phyloP scores from a whole-genome alignment of 2,329 filamentous ascomycete genomes.

The Gliomastix tumulicola region DNA sequence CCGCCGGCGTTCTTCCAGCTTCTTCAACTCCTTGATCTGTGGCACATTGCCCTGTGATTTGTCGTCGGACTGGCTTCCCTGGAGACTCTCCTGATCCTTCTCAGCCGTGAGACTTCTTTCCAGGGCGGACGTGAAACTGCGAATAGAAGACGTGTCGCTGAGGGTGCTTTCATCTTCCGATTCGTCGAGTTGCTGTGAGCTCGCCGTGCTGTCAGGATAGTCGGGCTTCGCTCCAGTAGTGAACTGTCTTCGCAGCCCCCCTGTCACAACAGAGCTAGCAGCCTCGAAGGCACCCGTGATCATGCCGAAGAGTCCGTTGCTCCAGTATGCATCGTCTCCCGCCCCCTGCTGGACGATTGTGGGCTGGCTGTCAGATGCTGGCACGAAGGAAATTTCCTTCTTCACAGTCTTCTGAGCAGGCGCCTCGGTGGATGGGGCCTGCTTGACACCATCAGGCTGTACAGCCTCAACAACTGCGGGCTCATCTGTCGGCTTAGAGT shows the following conservation, averaged over 20 bases:
- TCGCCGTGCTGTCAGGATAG: constrained; percentile 16
- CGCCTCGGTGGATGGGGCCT: not conserved
- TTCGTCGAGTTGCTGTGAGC: constrained; percentile 15
- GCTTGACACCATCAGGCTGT: not conserved
- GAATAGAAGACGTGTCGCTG: constrained; percentile 38
- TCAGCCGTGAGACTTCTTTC: constrained; percentile 24
- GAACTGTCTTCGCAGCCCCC: constrained; percentile 20
- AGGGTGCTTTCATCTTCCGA: constrained; percentile 13
- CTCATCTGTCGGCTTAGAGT: constrained; percentile 20
- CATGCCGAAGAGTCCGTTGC: constrained; percentile 44
- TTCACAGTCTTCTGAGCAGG: too few relatives aligned
- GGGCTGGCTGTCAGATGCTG: not conserved
- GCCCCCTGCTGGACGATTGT: not conserved
- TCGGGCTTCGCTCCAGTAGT: too few relatives aligned
- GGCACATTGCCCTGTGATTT: constrained; percentile 16
- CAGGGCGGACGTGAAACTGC: constrained; percentile 42
- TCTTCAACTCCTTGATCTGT: constrained; percentile 56
- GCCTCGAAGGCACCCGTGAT: constrained; percentile 44
- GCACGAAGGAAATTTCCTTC: not conserved
- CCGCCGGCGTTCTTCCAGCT: constrained; percentile 51
- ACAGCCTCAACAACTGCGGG: too few relatives aligned
- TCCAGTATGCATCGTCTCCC: constrained; percentile 3
- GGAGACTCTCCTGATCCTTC: constrained; percentile 13
- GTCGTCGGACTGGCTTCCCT: constrained; percentile 27
- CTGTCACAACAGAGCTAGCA: constrained; percentile 39